Conservation (phyloP, 2,329 filamentous ascomycete species). For the Aspergillus costaricaensis region DNA sequence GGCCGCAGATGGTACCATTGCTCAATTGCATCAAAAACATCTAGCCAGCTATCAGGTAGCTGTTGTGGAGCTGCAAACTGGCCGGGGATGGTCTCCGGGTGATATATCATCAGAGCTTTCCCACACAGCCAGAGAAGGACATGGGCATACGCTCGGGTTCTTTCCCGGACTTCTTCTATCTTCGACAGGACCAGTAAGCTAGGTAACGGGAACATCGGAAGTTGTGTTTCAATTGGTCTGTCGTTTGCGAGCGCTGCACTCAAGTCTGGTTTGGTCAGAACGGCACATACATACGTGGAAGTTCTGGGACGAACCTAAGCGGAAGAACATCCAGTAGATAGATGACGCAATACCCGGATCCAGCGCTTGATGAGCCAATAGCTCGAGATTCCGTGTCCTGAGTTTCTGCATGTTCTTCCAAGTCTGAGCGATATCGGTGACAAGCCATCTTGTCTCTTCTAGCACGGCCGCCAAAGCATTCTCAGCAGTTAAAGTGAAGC, state of each 20-base stretch:
- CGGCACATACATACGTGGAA: background rate
- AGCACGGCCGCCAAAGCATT: slow-evolving; percentile 19
- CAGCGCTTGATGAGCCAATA: slow-evolving; percentile 18
- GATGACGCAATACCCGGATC: slow-evolving; percentile 25
- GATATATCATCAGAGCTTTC: slow-evolving; percentile 23
- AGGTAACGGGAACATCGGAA: slow-evolving; percentile 21
- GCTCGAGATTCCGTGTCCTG: slow-evolving; percentile 11
- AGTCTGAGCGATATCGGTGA: slow-evolving; percentile 16
- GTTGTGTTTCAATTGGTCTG: slow-evolving; percentile 16
- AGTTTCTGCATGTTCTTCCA: slow-evolving; percentile 18
- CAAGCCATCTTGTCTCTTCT: slow-evolving; percentile 16
- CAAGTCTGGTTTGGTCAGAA: slow-evolving; percentile 23
- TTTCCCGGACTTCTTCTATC: slow-evolving; percentile 20
- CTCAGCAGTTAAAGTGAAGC: slow-evolving; percentile 10
- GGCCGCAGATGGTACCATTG: slow-evolving; percentile 33
- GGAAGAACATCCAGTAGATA: slow-evolving; percentile 32
- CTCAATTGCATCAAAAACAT: slow-evolving; percentile 28
- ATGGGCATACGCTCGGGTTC: slow-evolving; percentile 21
- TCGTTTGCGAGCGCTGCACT: slow-evolving; percentile 28
- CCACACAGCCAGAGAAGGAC: slow-evolving; percentile 31
- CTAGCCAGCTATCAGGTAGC: slow-evolving; percentile 24
- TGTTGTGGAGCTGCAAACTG: slow-evolving; percentile 11
- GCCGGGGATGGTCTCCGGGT: slow-evolving; percentile 17
- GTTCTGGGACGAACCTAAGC: slow-evolving; percentile 26
- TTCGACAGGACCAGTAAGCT: slow-evolving; percentile 9